Conservation (phyloP, 2,329 filamentous ascomycete species). For the Xylaria sp. region DNA sequence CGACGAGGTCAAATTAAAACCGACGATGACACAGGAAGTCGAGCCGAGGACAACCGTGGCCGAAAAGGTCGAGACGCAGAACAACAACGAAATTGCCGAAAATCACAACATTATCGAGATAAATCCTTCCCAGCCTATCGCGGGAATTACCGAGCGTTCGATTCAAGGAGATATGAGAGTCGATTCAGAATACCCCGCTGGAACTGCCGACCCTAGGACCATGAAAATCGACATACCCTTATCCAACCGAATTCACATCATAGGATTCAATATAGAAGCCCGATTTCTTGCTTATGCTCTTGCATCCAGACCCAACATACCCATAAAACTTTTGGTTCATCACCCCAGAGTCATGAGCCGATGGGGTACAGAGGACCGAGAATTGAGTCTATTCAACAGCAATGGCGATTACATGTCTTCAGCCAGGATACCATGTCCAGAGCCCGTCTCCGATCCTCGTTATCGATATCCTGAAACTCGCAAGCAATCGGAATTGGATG, state of each 20-base stretch:
- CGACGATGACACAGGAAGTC: too few relatives aligned
- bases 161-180: not conserved
- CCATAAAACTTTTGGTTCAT: constrained; percentile 72
- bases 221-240: not conserved
- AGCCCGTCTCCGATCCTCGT: constrained; percentile 30
- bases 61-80: not conserved
- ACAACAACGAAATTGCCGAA: not conserved
- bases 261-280: constrained; percentile 73
- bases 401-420: constrained; percentile 51
- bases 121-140: not conserved
- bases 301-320: constrained; percentile 66
- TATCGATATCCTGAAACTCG: not conserved
- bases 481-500: constrained; percentile 15
- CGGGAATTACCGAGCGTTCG: not conserved
- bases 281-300: constrained; percentile 74
- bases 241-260: constrained; percentile 63
- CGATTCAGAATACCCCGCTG: not conserved
- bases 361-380: constrained; percentile 60
- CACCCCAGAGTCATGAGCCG: constrained; percentile 54
- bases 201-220: not conserved
- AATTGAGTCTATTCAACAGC: constrained; percentile 59
- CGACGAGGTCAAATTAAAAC: too few relatives aligned
- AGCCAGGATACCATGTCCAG: constrained; percentile 42
- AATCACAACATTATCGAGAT: not conserved
- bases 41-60: not conserved